These are phyloP conservation scores for Geotrichum australiense DNA, from an alignment of 1,139 yeast genomes.

Conservation along the genomic window DNA sequence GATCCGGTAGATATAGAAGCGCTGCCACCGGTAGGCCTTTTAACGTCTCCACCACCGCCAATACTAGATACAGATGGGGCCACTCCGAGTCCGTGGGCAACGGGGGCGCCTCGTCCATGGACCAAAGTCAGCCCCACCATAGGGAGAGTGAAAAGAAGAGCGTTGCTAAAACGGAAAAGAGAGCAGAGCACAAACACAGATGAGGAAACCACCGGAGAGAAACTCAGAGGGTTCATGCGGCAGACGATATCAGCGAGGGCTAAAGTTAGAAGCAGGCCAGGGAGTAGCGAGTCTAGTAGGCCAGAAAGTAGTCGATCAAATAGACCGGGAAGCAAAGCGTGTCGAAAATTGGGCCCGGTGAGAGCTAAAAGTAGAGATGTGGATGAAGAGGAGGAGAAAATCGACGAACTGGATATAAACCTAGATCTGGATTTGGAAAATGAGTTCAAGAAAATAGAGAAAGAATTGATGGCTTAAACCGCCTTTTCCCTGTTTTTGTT, in stretches of 20 bases:
- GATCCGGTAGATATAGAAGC: neutral
- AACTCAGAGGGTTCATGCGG: conserved; percentile 10
- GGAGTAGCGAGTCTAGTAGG: neutral
- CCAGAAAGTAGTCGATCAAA: neutral
- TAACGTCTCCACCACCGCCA: neutral
- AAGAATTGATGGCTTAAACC: no score
- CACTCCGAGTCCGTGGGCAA: neutral
- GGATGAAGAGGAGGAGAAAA: conserved; percentile 6
- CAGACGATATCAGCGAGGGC: conserved; percentile 16
- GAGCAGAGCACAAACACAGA: conserved; percentile 2
- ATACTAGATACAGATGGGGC: neutral
- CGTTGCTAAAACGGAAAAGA: neutral
- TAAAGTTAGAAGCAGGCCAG: conserved; percentile 2
- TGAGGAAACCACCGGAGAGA: neutral
- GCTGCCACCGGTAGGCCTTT: neutral
- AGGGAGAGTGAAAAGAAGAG: no score
- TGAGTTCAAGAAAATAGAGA: neutral
- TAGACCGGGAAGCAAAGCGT: neutral
- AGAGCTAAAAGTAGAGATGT: conserved; percentile 7
- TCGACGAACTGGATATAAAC: neutral
- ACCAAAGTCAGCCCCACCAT: neutral
- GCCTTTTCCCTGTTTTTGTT: no score
- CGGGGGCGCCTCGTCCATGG: neutral
- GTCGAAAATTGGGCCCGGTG: neutral
- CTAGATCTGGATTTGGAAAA: neutral